A percentile compares a stretch with the other conserved stretches of the same genome.
These are phyloP conservation scores for Vigna reflexopilosa DNA, from an alignment of 306 rosid species.

Conservation along the genomic window DNA sequence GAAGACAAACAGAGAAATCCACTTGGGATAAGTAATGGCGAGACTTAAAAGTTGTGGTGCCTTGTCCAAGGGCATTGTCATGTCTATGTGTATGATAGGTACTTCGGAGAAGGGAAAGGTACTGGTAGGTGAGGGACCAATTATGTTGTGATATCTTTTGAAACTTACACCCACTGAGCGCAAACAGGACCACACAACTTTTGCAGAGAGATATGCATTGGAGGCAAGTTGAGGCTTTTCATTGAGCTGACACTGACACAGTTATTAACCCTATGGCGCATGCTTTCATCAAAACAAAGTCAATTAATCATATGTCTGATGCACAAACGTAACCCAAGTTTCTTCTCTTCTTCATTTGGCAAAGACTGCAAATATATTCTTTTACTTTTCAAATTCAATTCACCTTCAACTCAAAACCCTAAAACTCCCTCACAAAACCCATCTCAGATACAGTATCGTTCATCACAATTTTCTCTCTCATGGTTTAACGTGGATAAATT, in stretches of 20 bases:
- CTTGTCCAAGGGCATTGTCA: conserved; percentile 50
- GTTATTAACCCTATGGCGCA: conserved; percentile 42
- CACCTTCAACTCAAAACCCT: conserved; percentile 33
- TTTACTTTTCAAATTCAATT: conserved; percentile 9
- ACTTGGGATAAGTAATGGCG: conserved; percentile 48
- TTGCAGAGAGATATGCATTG: conserved; percentile 82
- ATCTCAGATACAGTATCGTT: neutral
- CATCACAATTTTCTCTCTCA: conserved; percentile 4
- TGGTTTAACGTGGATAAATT: neutral
- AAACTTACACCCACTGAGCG: conserved; percentile 49
- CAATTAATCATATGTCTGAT: conserved; percentile 43
- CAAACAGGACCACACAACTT: conserved; percentile 78
- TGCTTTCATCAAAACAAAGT: conserved; percentile 49
- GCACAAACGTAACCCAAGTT: conserved; percentile 42
- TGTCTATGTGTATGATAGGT: conserved; percentile 61
- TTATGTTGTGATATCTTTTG: conserved; percentile 40
- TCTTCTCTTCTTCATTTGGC: conserved; percentile 45
- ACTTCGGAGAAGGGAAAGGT: conserved; percentile 56
- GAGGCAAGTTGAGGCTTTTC: conserved; percentile 46
- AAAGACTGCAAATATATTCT: conserved; percentile 17
- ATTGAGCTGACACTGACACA: conserved; percentile 37
- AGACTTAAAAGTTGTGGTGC: conserved; percentile 64
- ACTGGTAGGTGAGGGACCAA: conserved; percentile 64
- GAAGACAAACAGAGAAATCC: conserved; percentile 52
- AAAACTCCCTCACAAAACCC: neutral